Conservation (phyloP, 2,329 filamentous ascomycete species). For the Mollisia scopiformis region DNA sequence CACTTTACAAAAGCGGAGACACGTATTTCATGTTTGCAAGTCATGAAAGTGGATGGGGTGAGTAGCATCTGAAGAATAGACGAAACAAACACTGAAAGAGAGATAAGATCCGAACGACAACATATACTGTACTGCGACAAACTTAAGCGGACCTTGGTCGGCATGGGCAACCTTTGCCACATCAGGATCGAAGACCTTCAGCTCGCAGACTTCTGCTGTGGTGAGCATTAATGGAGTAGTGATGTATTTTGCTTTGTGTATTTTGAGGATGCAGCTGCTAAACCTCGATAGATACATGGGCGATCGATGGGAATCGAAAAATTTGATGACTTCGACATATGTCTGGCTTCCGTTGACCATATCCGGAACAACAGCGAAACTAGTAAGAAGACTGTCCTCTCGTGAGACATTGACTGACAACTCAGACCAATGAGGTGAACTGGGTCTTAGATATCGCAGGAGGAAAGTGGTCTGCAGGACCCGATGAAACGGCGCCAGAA, state of each 20-base stretch:
- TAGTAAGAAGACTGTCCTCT: conserved; percentile 35
- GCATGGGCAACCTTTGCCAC: conserved; percentile 62
- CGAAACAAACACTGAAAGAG: not conserved
- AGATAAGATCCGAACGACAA: conserved; percentile 59
- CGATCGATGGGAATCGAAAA: conserved; percentile 65
- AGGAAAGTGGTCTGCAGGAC: conserved; percentile 47
- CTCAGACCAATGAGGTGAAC: conserved; percentile 51
- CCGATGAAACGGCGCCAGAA: conserved; percentile 52
- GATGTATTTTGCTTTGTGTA: conserved; percentile 23
- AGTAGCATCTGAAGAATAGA: conserved; percentile 1
- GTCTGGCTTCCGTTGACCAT: conserved; percentile 65
- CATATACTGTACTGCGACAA: conserved; percentile 61
- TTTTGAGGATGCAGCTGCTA: not conserved
- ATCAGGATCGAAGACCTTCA: conserved; percentile 57
- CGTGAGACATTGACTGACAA: not conserved
- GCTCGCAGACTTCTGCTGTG: conserved; percentile 63
- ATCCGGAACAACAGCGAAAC: conserved; percentile 51
- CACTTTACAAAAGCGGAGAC: conserved; percentile 61
- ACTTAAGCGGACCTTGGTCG: conserved; percentile 62
- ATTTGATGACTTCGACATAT: conserved; percentile 64
- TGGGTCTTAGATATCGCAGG: conserved; percentile 53
- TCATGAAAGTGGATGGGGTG: conserved; percentile 48
- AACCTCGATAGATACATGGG: conserved; percentile 59
- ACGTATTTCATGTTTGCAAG: conserved; percentile 70
- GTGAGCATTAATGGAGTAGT: conserved; percentile 45